These are phyloP conservation scores for Hymenoscyphus repandus DNA, from an alignment of 2,329 filamentous ascomycete species.

Conservation along the genomic window DNA sequence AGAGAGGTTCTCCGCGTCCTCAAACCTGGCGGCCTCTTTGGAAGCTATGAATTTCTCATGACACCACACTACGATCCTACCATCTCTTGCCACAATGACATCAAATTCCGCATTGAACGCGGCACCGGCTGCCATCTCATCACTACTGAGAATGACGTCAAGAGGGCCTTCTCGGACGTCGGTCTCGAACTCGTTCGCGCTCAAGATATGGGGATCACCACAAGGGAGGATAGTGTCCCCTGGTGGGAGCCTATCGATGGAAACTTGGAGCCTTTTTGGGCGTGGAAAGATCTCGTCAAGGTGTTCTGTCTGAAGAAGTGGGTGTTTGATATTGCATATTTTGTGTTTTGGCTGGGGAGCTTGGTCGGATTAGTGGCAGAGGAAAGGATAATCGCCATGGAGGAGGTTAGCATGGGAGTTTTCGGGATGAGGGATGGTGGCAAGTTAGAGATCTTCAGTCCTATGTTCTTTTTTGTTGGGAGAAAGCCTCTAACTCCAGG, in stretches of 20 bases:
- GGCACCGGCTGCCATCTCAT: slow-evolving; percentile 3
- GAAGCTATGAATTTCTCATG: slow-evolving; percentile 4
- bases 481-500: too few species aligned
- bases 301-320: slow-evolving; percentile 1
- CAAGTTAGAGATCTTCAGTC: neutral
- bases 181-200: neutral
- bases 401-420: slow-evolving; percentile 1
- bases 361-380: neutral
- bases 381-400: slow-evolving; percentile 1
- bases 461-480: neutral
- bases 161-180: neutral
- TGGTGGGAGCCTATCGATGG: slow-evolving; percentile 6
- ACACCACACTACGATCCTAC: neutral
- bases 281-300: neutral
- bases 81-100: neutral
- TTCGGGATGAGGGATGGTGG: slow-evolving; percentile 5
- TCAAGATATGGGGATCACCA: neutral
- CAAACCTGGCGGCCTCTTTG: neutral
- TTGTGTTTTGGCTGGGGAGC: neutral
- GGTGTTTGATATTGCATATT: neutral
- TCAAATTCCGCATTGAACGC: slow-evolving; percentile 2
- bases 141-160: neutral
- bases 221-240: neutral
- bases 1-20: neutral
- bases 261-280: neutral